Evolutionary conservation across 805 yeast genomes (phyloP).

Genomic region (Nakazawaea ambrosiae): DNA sequence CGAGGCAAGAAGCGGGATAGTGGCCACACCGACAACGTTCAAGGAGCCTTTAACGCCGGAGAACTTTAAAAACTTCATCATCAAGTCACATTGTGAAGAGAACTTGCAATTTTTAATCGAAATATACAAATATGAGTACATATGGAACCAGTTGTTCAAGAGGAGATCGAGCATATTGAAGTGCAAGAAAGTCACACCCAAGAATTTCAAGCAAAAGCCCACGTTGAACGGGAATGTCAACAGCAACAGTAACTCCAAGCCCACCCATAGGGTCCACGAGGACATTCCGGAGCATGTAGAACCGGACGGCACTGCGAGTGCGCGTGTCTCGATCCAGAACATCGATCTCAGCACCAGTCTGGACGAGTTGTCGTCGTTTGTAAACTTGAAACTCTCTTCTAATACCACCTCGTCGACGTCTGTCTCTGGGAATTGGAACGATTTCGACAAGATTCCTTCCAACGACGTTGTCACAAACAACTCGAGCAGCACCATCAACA

Average conservation of each 20-base stretch:
- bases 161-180: constrained; percentile 23
- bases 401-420: neutral
- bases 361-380: constrained; percentile 9
- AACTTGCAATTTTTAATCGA: constrained; percentile 37
- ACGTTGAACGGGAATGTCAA: neutral
- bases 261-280: neutral
- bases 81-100: constrained; percentile 36
- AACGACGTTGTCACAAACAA: no score
- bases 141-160: constrained; percentile 28
- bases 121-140: constrained; percentile 38
- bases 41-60: constrained; percentile 5
- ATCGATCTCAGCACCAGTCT: constrained; percentile 1
- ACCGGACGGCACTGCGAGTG: no score
- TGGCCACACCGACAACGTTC: neutral
- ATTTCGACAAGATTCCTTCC: no score
- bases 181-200: constrained; percentile 20
- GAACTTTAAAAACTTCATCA: constrained; percentile 28
- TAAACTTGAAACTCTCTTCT: constrained; percentile 1
- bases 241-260: neutral
- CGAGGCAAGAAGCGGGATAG: neutral
- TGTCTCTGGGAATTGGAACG: constrained; percentile 1
- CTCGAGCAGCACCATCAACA: no score
- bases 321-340: neutral
- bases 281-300: neutral
- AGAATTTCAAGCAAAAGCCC: neutral